These are phyloP conservation scores for Nasturtium officinale DNA, from an alignment of 345 rosid species.

Conservation along the genomic window DNA sequence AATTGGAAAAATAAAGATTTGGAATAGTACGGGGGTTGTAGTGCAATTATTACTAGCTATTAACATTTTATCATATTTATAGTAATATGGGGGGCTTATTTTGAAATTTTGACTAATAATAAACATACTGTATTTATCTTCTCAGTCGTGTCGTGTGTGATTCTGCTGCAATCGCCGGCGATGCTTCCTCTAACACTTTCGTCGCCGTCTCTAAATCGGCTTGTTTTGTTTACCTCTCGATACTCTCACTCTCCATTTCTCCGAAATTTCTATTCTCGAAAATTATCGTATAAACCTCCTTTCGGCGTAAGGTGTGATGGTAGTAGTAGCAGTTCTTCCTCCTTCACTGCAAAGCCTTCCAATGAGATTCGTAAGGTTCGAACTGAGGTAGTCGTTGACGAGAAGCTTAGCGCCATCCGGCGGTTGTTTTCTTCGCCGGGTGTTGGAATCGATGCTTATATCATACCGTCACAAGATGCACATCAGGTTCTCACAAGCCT, in stretches of 20 bases:
- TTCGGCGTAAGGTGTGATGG: slow-evolving; percentile 47
- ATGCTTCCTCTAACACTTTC: slow-evolving; percentile 55
- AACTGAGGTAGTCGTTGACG: slow-evolving; percentile 51
- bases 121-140: not conserved
- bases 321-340: slow-evolving; percentile 43
- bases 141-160: slow-evolving; percentile 15
- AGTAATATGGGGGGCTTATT: slow-evolving; percentile 1
- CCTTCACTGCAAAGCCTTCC: slow-evolving; percentile 76
- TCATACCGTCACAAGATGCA: slow-evolving; percentile 95
- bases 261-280: slow-evolving; percentile 35
- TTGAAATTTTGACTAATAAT: not conserved
- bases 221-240: slow-evolving; percentile 46
- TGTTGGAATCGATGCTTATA: slow-evolving; percentile 86
- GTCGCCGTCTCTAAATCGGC: slow-evolving; percentile 47
- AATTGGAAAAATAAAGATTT: too few relatives aligned
- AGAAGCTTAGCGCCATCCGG: slow-evolving; percentile 74
- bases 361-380: slow-evolving; percentile 57
- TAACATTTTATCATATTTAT: not conserved
- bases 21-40: not conserved
- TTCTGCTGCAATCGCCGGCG: slow-evolving; percentile 47
- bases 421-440: slow-evolving; percentile 66
- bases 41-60: not conserved
- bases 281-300: slow-evolving; percentile 36
- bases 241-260: slow-evolving; percentile 46
- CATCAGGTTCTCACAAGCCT: slow-evolving; percentile 65